Evolutionary conservation across 805 yeast genomes (phyloP).

Genomic region (Hanseniaspora lachancei): DNA sequence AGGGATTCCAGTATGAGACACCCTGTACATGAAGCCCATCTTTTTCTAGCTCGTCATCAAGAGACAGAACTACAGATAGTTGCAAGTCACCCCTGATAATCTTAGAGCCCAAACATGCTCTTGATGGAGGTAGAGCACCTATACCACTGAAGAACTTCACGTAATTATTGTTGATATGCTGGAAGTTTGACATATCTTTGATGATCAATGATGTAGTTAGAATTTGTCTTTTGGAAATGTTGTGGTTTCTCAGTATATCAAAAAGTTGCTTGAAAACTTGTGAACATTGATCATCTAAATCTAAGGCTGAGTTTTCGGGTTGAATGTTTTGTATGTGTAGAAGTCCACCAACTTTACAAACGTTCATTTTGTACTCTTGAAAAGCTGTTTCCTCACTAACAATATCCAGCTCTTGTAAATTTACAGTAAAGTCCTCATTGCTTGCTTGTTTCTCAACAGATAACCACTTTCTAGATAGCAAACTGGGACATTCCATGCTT

Average conservation of each 20-base stretch:
- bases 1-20: conserved; percentile 95
- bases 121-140: conserved; percentile 67
- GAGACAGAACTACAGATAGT: conserved; percentile 46
- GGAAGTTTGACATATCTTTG: conserved; percentile 52
- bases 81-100: conserved; percentile 35
- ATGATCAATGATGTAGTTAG: conserved; percentile 51
- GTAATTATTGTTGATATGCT: conserved; percentile 49
- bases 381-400: background rate
- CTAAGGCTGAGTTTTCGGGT: conserved; percentile 18
- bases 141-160: conserved; percentile 34
- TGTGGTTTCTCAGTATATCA: conserved; percentile 24
- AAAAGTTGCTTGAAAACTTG: conserved; percentile 38
- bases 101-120: conserved; percentile 65
- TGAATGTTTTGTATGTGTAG: conserved; percentile 35
- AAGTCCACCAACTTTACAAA: conserved; percentile 22
- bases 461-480: conserved; percentile 20
- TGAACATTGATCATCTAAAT: conserved; percentile 34
- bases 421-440: background rate
- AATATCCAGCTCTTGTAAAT: background rate
- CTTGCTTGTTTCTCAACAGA: conserved; percentile 13
- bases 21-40: conserved; percentile 83
- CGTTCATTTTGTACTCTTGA: conserved; percentile 5
- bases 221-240: conserved; percentile 34
- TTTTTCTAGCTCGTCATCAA: conserved; percentile 25
- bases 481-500: conserved; percentile 26